phyloP scores from a whole-genome alignment of 106 monocot species.

The Posidonia australis region DNA sequence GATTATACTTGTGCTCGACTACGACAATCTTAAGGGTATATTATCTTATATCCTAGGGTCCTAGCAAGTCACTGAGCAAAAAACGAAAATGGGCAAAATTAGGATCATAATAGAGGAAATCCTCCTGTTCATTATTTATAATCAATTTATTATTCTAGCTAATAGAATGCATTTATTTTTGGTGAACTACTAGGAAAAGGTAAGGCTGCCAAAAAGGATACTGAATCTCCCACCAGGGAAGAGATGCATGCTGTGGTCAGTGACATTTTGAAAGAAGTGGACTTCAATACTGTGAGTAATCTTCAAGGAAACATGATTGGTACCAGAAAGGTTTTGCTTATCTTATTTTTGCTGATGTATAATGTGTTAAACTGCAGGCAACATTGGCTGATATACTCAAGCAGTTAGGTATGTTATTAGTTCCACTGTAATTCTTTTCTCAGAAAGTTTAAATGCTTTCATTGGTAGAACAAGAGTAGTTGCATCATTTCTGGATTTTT shows the following conservation, averaged over 20 bases:
- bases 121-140: too few species aligned
- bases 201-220: conserved; percentile 13
- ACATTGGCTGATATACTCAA: conserved; percentile 90
- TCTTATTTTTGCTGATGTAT: neutral
- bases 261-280: conserved; percentile 76
- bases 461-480: neutral
- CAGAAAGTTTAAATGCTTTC: neutral
- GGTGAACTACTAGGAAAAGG: conserved; percentile 8
- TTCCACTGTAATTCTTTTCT: neutral
- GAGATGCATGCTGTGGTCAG: conserved; percentile 56
- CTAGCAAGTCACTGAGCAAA: too few species aligned
- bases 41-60: too few species aligned
- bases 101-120: too few species aligned
- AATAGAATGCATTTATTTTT: neutral
- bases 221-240: conserved; percentile 40
- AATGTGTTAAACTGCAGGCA: conserved; percentile 31
- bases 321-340: neutral
- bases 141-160: neutral
- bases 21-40: too few species aligned
- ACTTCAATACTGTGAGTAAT: conserved; percentile 59
- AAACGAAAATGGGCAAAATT: too few species aligned
- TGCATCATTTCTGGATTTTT: neutral
- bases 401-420: conserved; percentile 57
- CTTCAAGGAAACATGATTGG: neutral
- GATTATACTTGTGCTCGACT: too few species aligned